These are phyloP conservation scores for Sphaerobolus stellatus DNA, from an alignment of 1,284 basidiomycete genomes.

Conservation along the genomic window DNA sequence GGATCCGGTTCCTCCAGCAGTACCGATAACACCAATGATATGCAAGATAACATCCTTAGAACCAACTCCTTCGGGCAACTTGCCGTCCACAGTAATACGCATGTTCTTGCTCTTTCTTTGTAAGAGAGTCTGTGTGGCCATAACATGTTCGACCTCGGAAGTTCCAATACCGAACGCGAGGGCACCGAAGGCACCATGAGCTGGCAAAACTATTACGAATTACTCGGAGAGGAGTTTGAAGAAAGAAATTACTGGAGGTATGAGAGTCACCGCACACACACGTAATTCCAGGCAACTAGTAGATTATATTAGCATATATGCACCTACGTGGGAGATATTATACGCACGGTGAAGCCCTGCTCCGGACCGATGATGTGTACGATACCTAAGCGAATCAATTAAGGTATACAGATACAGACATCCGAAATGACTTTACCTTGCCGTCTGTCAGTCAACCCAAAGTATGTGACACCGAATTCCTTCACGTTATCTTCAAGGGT, in stretches of 20 bases:
- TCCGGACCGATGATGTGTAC: slow-evolving; percentile 97
- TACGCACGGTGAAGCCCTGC: slow-evolving; percentile 85
- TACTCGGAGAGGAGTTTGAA: no score
- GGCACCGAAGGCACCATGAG: slow-evolving; percentile 95
- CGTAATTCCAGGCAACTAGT: slow-evolving; percentile 89
- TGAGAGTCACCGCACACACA: slow-evolving; percentile 97
- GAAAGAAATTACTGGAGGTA: slow-evolving; percentile 69
- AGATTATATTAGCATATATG: slow-evolving; percentile 4
- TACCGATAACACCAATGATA: slow-evolving; percentile 92
- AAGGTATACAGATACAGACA: background rate
- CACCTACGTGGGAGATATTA: background rate
- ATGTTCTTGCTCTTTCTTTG: slow-evolving; percentile 96
- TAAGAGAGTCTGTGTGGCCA: slow-evolving; percentile 91
- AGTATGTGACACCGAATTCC: slow-evolving; percentile 93
- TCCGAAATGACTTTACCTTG: slow-evolving; percentile 58
- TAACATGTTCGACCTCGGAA: slow-evolving; percentile 95
- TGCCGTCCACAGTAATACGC: slow-evolving; percentile 89
- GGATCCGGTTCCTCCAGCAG: slow-evolving; percentile 89
- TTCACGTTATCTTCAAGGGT: slow-evolving; percentile 95
- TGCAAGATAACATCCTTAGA: slow-evolving; percentile 96
- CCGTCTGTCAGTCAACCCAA: slow-evolving; percentile 88
- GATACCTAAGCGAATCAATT: slow-evolving; percentile 58
- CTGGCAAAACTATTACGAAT: slow-evolving; percentile 37
- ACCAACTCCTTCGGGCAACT: slow-evolving; percentile 82
- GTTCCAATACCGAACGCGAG: slow-evolving; percentile 97